Evolutionary conservation across 2,329 filamentous ascomycete genomes (phyloP), one percentile per base, ranked within the genome.

Genomic region (Verticillium zaregamsianum): DNA sequence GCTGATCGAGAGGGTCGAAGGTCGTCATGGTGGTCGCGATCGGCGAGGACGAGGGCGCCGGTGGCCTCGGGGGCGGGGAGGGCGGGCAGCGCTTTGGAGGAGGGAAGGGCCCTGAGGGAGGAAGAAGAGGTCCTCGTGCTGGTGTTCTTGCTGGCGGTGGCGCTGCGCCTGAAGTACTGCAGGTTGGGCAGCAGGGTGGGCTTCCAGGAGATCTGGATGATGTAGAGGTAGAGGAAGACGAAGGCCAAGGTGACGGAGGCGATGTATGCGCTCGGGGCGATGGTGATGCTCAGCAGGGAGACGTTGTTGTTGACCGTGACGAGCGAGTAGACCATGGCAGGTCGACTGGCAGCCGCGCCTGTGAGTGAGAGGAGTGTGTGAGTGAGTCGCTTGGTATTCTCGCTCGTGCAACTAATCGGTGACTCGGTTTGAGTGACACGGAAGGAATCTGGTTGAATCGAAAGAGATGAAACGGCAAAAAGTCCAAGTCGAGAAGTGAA

Each of bases 261-360:
- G 67, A 87, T 75, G 70, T 82, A 86, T 61, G 83, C 84, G 72
- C 82, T 82, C 28, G 85, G 84, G 49, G 84, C 82, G 72, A 87
- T 81, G 68, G 77, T 82, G 69, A 87, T 77, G 74, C 80, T 86
- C 71, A 87, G 71, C 67, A 87, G 79, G 62, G 83, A 84, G 71
- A 87, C 79, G 80, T 86, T 82, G 74, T 84, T 87, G 75, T 86
- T 84, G 66, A 87, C 80, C 59, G 83, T 83, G 67, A 87, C 75
- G 72, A 87, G 77, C 63, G 84, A 84, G 77, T 80, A 81, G 84
- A 86, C 40, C 40, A 49, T 49, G 40, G 40, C 40, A 49, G 40
- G n/a, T 20, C 40, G 40, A 49, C 40, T 11, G 40, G 7, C 2
- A 49, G n/a, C 40, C 40, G 40, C 40, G 40, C 40, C 40, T 25